Conservation (phyloP, 2,329 filamentous ascomycete species). For the Cercospora janseana region DNA sequence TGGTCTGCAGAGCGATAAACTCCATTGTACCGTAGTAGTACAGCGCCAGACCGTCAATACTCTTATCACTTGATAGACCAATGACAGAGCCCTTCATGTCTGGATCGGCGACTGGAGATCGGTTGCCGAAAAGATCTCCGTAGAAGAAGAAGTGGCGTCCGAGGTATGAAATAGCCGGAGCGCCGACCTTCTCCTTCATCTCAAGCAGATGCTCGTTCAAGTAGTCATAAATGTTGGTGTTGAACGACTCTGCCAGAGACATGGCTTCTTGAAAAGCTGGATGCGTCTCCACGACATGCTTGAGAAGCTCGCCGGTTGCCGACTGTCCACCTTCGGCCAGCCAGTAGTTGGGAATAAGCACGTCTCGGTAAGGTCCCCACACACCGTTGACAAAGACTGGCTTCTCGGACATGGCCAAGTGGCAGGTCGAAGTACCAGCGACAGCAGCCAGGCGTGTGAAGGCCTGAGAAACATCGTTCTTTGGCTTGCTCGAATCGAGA, state of each 20-base stretch:
- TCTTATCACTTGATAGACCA: constrained; percentile 82
- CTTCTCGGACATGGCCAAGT: constrained; percentile 90
- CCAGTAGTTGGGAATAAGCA: constrained; percentile 88
- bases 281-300: constrained; percentile 93
- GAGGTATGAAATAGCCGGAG: constrained; percentile 78
- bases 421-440: constrained; percentile 94
- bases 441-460: constrained; percentile 92
- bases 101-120: constrained; percentile 86
- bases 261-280: constrained; percentile 80
- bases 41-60: constrained; percentile 79
- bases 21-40: constrained; percentile 97
- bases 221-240: constrained; percentile 91
- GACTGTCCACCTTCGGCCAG: constrained; percentile 97
- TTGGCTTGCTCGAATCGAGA: constrained; percentile 64
- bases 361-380: constrained; percentile 96
- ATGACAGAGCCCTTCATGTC: constrained; percentile 90
- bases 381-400: constrained; percentile 93
- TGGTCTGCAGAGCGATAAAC: constrained; percentile 95
- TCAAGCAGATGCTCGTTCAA: constrained; percentile 83
- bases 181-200: constrained; percentile 65
- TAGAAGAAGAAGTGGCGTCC: constrained; percentile 98
- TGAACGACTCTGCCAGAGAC: constrained; percentile 75
- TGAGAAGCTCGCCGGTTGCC: constrained; percentile 89
- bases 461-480: constrained; percentile 87
- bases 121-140: constrained; percentile 94